These are phyloP conservation scores for Monilinia fructicola DNA, from an alignment of 2,329 filamentous ascomycete genomes.

Conservation along the genomic window DNA sequence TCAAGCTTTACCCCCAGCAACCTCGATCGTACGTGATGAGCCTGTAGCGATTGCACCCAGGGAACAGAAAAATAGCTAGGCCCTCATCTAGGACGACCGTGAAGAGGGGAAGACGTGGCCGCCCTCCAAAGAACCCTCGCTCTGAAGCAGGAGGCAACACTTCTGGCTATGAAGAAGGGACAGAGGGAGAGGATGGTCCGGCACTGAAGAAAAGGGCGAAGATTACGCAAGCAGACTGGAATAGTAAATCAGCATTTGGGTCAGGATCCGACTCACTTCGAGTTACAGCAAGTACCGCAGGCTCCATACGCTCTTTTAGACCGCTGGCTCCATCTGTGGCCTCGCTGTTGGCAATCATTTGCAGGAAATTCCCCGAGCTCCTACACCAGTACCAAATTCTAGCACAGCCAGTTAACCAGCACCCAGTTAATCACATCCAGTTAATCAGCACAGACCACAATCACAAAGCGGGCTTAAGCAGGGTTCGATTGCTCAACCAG, in stretches of 20 bases:
- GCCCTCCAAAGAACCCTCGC: constrained; percentile 33
- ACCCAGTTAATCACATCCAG: constrained; percentile 39
- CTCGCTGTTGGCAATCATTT: constrained; percentile 54
- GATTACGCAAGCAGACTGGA: constrained; percentile 69
- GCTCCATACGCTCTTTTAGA: constrained; percentile 80
- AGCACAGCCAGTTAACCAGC: constrained; percentile 41
- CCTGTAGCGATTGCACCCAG: constrained; percentile 24
- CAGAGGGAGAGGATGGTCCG: constrained; percentile 45
- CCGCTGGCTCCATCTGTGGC: constrained; percentile 59
- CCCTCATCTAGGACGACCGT: constrained; percentile 37
- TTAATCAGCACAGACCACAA: constrained; percentile 27
- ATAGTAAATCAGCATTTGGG: constrained; percentile 70
- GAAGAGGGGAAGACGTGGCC: constrained; percentile 35
- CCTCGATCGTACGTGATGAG: constrained; percentile 26
- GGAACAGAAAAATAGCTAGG: constrained; percentile 33
- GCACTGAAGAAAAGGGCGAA: constrained; percentile 72
- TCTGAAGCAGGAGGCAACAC: constrained; percentile 57
- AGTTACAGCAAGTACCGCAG: constrained; percentile 87
- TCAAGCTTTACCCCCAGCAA: constrained; percentile 25
- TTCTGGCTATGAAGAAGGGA: constrained; percentile 69
- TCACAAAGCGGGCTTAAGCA: constrained; percentile 56
- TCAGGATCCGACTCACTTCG: constrained; percentile 75
- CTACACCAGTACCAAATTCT: constrained; percentile 66
- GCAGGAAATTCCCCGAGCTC: constrained; percentile 72
- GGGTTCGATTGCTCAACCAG: constrained; percentile 56